These are phyloP conservation scores for Leccinum rimulosum DNA, from an alignment of 768 basidiomycete genomes.

Conservation along the genomic window DNA sequence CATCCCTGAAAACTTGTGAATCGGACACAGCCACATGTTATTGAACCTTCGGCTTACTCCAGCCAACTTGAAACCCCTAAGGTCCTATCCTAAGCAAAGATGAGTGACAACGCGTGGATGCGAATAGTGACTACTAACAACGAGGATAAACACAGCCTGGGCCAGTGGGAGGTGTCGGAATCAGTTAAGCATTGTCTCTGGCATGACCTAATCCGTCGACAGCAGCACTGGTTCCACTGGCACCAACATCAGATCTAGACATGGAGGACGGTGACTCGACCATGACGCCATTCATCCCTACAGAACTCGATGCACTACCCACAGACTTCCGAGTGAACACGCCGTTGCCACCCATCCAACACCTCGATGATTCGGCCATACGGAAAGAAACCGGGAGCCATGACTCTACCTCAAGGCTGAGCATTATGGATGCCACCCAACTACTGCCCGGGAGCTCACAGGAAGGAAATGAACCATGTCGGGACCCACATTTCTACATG, in stretches of 20 bases:
- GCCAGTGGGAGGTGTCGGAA: background rate
- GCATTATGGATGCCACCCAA: background rate
- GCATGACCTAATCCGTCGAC: constrained; percentile 5
- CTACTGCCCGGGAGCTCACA: background rate
- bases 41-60: background rate
- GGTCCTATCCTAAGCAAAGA: background rate
- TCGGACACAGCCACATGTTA: constrained; percentile 22
- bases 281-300: constrained; percentile 21
- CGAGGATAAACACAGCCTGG: background rate
- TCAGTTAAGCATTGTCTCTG: background rate
- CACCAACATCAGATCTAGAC: background rate
- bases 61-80: background rate
- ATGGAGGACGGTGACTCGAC: constrained; percentile 18
- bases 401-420: constrained; percentile 8
- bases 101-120: background rate
- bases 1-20: constrained; percentile 35
- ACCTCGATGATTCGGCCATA: constrained; percentile 7
- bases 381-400: constrained; percentile 10
- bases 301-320: constrained; percentile 15
- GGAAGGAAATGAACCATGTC: constrained; percentile 13
- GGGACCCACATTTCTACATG: constrained; percentile 61
- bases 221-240: background rate
- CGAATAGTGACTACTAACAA: background rate
- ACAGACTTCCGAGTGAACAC: background rate
- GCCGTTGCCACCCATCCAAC: constrained; percentile 2